Percentiles rank a stretch among this genome's conserved stretches.
These are phyloP conservation scores for Amanita subjunquillea DNA, from an alignment of 768 basidiomycete species.

Conservation along the genomic window DNA sequence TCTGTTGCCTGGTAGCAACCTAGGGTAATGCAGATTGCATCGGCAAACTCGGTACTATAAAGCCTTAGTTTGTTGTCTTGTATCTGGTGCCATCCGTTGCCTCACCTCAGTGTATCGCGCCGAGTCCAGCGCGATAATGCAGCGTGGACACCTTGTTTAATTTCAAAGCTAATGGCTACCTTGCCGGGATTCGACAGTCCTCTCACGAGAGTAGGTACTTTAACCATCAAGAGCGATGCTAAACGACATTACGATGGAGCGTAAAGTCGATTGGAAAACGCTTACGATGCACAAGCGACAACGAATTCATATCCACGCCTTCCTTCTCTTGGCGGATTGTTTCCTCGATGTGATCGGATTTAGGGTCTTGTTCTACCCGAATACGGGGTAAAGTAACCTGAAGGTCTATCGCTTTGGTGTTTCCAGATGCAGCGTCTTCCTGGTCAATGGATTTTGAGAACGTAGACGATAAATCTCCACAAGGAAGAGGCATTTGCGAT, in stretches of 20 bases:
- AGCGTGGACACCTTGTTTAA: not conserved
- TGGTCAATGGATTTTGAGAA: not conserved
- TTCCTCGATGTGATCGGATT: not conserved
- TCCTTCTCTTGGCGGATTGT: not conserved
- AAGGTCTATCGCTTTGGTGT: too few relatives aligned
- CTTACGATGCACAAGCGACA: not conserved
- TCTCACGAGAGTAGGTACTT: slow-evolving; percentile 2
- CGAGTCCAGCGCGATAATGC: slow-evolving; percentile 2
- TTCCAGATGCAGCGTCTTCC: not conserved
- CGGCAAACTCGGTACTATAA: not conserved
- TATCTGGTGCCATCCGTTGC: too few relatives aligned
- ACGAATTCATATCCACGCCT: not conserved
- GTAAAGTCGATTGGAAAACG: not conserved
- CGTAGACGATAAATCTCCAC: not conserved
- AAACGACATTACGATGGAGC: not conserved
- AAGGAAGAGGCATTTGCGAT: not conserved
- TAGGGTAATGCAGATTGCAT: not conserved
- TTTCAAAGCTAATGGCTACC: not conserved
- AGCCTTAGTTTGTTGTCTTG: not conserved
- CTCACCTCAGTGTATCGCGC: not conserved
- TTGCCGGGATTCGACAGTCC: slow-evolving; percentile 1
- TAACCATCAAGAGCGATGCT: not conserved
- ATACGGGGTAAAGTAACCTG: not conserved
- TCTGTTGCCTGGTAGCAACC: slow-evolving; percentile 5
- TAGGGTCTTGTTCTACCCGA: too few relatives aligned